Evolutionary conservation across 257 asterid species (phyloP), one percentile per base, ranked within the genome.

Genomic region (Solanum etuberosum): DNA sequence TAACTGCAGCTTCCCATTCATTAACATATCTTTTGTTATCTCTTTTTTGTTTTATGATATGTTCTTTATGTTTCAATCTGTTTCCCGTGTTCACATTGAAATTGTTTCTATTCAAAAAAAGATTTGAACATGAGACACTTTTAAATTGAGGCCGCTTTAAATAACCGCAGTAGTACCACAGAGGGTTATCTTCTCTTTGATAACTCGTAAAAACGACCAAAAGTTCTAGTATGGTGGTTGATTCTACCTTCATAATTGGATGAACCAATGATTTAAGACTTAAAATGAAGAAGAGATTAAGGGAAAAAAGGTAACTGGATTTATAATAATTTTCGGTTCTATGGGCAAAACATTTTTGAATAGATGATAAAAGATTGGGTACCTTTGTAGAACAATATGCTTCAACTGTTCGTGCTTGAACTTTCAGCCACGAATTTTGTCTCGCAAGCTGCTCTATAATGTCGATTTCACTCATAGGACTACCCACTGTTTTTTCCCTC

Each of bases 1-100:
- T 94, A 92, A 51, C 81, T 87, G 57, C 71, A 18, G 25, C 86
- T 43, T 57, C 57, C 46, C 18, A 5, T 46, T 78, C 84, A 54
- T 65, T 77, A 65, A 72, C 81, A 54, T 74, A 27, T 51, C 11
- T 65, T 35, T 8, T 40, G 21, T 20, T 42, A 57, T 72, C 61
- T n/a, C 34, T 51, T 10, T 27, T 34, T 84, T 86, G 72, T 71
- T 84, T 35, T 54, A 21, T 29, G 12, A 43, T 78, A 25, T 78
- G 40, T 43, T 78, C 38, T 27, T 43, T 78, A 16, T 43, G 84
- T 78, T 80, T 80, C 42, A 27, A 46, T 29, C 85, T 9, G 65
- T 16, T 78, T 80, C 16, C 67, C 18, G 6, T 46, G n/a, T 80
- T 25, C 65, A 7, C 40, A 18, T 27, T 15, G 27, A 80, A 29